These are phyloP conservation scores for Talaromyces pinophilus DNA, from an alignment of 2,329 filamentous ascomycete species.

Conservation along the genomic window DNA sequence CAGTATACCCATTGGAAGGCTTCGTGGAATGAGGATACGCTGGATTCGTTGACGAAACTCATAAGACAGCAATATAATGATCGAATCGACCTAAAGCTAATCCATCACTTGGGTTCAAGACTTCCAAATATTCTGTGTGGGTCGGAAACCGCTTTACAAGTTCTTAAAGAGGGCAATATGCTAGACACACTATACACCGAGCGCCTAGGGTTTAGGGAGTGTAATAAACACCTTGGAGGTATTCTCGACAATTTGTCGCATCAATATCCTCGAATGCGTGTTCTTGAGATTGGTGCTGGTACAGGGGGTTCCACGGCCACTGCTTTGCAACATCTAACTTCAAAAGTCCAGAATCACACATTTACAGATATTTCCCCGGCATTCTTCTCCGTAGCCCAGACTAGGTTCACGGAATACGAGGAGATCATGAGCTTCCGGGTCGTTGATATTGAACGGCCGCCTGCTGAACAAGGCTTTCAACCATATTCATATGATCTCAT, in stretches of 20 bases:
- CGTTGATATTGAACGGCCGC: constrained; percentile 34
- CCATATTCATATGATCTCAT: constrained; percentile 35
- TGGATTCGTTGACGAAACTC: neutral
- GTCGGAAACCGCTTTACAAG: constrained; percentile 41
- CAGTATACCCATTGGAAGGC: constrained; percentile 14
- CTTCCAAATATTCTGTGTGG: constrained; percentile 39
- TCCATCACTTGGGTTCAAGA: constrained; percentile 34
- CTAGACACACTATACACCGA: constrained; percentile 39
- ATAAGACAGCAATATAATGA: neutral
- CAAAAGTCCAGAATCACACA: constrained; percentile 25
- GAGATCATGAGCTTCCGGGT: constrained; percentile 29
- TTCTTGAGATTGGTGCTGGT: constrained; percentile 42
- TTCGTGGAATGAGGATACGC: constrained; percentile 25
- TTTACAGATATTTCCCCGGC: constrained; percentile 30
- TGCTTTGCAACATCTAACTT: constrained; percentile 36
- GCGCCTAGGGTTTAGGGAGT: constrained; percentile 26
- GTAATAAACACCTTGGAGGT: constrained; percentile 21
- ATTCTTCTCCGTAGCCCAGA: constrained; percentile 15
- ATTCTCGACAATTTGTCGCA: constrained; percentile 41
- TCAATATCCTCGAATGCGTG: constrained; percentile 46
- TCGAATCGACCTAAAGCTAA: neutral
- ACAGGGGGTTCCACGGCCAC: constrained; percentile 42
- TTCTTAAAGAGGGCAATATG: constrained; percentile 39
- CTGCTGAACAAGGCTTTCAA: constrained; percentile 35
- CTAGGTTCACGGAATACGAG: constrained; percentile 16